Conservation (phyloP, 1,284 basidiomycete genomes). For the Cryptococcus deneoformans region DNA sequence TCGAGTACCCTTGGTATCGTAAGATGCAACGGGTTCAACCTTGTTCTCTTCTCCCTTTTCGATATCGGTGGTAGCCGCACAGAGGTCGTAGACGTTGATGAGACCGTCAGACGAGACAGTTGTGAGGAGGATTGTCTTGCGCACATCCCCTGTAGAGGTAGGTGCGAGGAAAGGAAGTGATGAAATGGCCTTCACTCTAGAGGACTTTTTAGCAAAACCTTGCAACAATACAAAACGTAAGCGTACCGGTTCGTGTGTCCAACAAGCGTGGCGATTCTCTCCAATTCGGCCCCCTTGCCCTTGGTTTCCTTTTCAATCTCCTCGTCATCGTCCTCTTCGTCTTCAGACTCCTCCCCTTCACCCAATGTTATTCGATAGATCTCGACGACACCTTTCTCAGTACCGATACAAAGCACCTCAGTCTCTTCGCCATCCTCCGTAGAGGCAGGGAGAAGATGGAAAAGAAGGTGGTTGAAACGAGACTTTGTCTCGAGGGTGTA, state of each 20-base stretch:
- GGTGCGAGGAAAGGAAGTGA: constrained; percentile 31
- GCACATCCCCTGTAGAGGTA: constrained; percentile 9
- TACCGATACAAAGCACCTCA: constrained; percentile 67
- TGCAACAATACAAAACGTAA: neutral
- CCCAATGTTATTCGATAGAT: constrained; percentile 57
- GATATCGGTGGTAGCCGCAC: constrained; percentile 13
- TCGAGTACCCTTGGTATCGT: constrained; percentile 79
- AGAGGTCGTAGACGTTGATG: constrained; percentile 73
- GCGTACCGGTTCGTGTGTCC: constrained; percentile 47
- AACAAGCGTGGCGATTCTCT: constrained; percentile 34
- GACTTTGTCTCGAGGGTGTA: constrained; percentile 69
- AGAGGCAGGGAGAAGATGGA: constrained; percentile 56
- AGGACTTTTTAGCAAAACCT: neutral
- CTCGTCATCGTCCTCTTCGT: constrained; percentile 26
- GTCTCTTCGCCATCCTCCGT: constrained; percentile 49
- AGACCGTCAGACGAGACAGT: constrained; percentile 82
- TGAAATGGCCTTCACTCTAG: constrained; percentile 46
- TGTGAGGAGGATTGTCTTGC: constrained; percentile 60
- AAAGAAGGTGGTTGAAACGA: constrained; percentile 74
- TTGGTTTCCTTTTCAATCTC: constrained; percentile 20
- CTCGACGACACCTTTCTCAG: constrained; percentile 79
- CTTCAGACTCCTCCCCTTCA: constrained; percentile 23
- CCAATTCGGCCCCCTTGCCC: constrained; percentile 28
- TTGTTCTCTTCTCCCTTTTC: constrained; percentile 29
- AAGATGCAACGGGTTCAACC: constrained; percentile 62